Percentiles rank a stretch among this genome's conserved stretches.
These are phyloP conservation scores for Apiotrichum veenhuisii DNA, from an alignment of 1,284 basidiomycete genomes.

Conservation along the genomic window DNA sequence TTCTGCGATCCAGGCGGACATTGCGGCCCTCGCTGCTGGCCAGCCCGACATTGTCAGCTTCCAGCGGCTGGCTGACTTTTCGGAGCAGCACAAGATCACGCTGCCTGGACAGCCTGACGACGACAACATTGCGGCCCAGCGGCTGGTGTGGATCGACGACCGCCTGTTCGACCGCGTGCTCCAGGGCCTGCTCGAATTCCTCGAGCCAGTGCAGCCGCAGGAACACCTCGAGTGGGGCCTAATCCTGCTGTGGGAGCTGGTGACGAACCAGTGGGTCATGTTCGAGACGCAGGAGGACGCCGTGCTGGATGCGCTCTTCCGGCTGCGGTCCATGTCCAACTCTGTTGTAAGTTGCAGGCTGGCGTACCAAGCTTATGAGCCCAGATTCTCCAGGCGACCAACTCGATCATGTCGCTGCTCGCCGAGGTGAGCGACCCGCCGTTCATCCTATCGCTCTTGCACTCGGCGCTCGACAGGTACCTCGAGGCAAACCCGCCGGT, in stretches of 20 bases:
- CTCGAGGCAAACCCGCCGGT: conserved; percentile 14
- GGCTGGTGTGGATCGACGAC: conserved; percentile 25
- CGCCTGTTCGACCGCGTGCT: conserved; percentile 32
- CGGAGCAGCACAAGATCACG: conserved; percentile 1
- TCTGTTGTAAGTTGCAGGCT: conserved; percentile 33
- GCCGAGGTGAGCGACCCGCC: conserved; percentile 38
- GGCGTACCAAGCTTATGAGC: neutral
- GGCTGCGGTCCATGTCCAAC: conserved; percentile 26
- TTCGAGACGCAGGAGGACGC: conserved; percentile 36
- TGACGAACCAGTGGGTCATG: conserved; percentile 42
- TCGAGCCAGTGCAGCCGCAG: conserved; percentile 25
- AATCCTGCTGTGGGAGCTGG: conserved; percentile 42
- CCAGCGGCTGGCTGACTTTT: conserved; percentile 34
- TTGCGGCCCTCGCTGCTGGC: conserved; percentile 19
- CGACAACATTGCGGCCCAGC: conserved; percentile 5
- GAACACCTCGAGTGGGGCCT: conserved; percentile 34
- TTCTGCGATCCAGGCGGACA: conserved; percentile 20
- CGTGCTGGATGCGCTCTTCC: conserved; percentile 36
- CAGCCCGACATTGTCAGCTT: conserved; percentile 9
- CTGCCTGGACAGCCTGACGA: conserved; percentile 4
- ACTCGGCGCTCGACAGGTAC: conserved; percentile 30
- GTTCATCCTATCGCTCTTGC: conserved; percentile 32
- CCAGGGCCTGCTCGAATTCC: conserved; percentile 26
- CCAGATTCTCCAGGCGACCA: conserved; percentile 42
- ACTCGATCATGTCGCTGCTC: conserved; percentile 38